Percentiles rank a stretch among this genome's conserved stretches.
Conservation (phyloP, 495 filamentous ascomycete species). For the Penicillium cinerascens region DNA sequence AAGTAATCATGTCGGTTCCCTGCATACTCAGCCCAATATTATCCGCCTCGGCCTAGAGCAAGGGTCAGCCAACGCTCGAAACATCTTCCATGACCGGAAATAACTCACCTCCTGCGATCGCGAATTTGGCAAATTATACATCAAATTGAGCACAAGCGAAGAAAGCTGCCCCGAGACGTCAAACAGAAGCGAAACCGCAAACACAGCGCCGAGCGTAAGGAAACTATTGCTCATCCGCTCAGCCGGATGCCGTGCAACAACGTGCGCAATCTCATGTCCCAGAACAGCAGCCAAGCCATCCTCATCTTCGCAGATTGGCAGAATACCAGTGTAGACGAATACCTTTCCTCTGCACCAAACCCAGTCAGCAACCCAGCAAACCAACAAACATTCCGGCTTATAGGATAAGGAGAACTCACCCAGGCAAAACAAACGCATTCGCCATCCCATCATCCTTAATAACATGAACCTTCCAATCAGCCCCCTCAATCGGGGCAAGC, state of each 20-base stretch:
- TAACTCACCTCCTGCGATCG: conserved; percentile 59
- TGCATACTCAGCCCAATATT: conserved; percentile 72
- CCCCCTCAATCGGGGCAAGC: conserved; percentile 55
- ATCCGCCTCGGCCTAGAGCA: conserved; percentile 62
- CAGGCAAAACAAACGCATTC: conserved; percentile 91
- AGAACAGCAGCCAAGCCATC: conserved; percentile 79
- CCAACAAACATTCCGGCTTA: too few relatives aligned
- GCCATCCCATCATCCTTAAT: conserved; percentile 60
- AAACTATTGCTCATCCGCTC: conserved; percentile 68
- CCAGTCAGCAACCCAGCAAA: conserved; percentile 4
- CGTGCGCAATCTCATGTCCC: conserved; percentile 94
- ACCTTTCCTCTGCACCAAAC: conserved; percentile 65
- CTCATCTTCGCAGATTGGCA: conserved; percentile 67
- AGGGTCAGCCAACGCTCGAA: not conserved
- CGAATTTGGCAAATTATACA: conserved; percentile 66
- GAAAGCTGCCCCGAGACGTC: conserved; percentile 45
- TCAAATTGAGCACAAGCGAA: conserved; percentile 52
- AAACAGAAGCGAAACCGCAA: conserved; percentile 48
- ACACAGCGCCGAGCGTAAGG: conserved; percentile 52
- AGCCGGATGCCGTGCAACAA: conserved; percentile 72
- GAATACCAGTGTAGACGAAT: conserved; percentile 83
- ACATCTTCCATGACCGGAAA: not conserved
- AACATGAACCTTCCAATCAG: conserved; percentile 81
- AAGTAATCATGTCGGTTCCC: conserved; percentile 31
- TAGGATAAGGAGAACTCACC: conserved; percentile 33